A percentile compares a stretch with the other conserved stretches of the same genome.
Evolutionary conservation across 768 basidiomycete genomes (phyloP).

Genomic region (Boletus reticulatus): DNA sequence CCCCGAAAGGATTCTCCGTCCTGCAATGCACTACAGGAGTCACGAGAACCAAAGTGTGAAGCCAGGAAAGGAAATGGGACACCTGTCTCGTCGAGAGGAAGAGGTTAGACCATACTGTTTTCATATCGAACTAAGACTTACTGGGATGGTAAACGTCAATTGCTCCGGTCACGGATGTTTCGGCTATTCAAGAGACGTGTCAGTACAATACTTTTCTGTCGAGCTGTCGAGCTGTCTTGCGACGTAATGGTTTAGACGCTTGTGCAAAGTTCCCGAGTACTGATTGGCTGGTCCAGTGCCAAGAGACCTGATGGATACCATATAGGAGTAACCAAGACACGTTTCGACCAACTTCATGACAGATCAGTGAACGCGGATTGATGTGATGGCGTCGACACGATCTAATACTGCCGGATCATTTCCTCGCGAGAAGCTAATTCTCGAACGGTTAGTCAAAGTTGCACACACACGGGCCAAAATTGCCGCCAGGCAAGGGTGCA

Average conservation of each 20-base stretch:
- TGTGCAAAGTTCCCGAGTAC: too few species aligned
- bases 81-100: neutral
- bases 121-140: neutral
- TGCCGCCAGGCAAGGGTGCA: neutral
- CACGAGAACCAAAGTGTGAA: neutral
- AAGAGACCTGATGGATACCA: too few species aligned
- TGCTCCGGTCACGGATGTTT: neutral
- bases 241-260: too few species aligned
- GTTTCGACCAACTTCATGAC: too few species aligned
- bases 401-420: neutral
- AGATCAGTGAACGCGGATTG: neutral
- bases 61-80: slow-evolving; percentile 1
- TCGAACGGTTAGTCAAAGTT: neutral
- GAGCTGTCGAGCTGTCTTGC: too few species aligned
- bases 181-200: neutral
- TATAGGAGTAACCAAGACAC: too few species aligned
- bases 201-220: neutral
- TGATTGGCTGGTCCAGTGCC: too few species aligned
- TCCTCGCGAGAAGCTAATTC: neutral
- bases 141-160: neutral
- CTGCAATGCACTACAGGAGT: neutral
- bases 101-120: neutral
- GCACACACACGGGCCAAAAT: slow-evolving; percentile 2
- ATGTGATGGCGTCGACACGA: neutral
- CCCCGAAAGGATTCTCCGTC: neutral